Evolutionary conservation across 2,329 filamentous ascomycete species (phyloP), one percentile per base, ranked within the genome.

Genomic region (Aspergillus ustus): DNA sequence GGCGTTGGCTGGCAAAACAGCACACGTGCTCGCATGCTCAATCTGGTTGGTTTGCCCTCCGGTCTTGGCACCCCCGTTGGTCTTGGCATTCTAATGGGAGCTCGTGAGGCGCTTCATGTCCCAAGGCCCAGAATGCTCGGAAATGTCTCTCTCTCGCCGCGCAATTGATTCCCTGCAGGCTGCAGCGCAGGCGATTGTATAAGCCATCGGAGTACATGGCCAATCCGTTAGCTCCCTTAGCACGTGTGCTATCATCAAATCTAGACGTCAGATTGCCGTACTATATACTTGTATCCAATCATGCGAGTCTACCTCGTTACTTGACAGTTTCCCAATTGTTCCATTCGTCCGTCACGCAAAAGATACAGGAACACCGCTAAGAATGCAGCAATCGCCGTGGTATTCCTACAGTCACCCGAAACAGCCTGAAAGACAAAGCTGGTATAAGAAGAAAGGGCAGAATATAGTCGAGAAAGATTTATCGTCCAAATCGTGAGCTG

Each of bases 401-500:
- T 57, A 66, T 40, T 57, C 60, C 9, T 43, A 52, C 53, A 60
- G 22, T 58, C 57, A 34, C 62, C 20, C 48, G 52, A 45, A 52
- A 60, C 29, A 60, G 49, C 31, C 43, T n/a, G 44, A 31, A 17
- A 61, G 22, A 17, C 59, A 28, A 55, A 56, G 43, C 48, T 52
- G 44, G 44, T 52, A 37, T 25, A 48, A 49, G 7, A 52, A 55
- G 25, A 51, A 29, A 55, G 4, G 25, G 25, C 9, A 22, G 29
- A 55, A 52, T 25, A 58, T 46, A 53, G 50, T 53, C 37, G n/a
- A 56, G 25, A 55, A 25, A 29, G 8, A 15, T 22, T 58, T 31
- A 53, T 70, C 67, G 75, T 60, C 76, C 73, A 68, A 78, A 80
- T 60, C 80, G 73, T 48, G 81, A 77, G 64, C 81, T 83, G 66